These are phyloP conservation scores for Diddensiella santjacobensis DNA, from an alignment of 805 yeast genomes.

Conservation along the genomic window DNA sequence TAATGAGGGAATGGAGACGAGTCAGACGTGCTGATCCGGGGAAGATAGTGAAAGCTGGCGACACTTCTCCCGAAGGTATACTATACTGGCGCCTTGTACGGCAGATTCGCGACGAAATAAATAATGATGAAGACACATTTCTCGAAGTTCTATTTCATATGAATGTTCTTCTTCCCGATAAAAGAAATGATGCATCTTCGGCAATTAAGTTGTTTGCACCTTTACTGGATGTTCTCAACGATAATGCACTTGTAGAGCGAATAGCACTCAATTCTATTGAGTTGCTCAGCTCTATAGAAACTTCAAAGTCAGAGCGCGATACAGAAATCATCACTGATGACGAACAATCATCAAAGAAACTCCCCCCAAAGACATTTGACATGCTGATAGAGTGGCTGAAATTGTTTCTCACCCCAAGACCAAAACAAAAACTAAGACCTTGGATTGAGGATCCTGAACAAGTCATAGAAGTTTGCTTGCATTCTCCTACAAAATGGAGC, in stretches of 20 bases:
- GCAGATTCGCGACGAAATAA: constrained; percentile 20
- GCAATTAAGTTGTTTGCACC: constrained; percentile 20
- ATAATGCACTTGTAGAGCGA: constrained; percentile 11
- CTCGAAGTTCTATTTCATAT: constrained; percentile 30
- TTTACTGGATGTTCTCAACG: constrained; percentile 16
- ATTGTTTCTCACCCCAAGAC: constrained; percentile 2
- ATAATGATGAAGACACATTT: constrained; percentile 22
- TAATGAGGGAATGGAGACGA: constrained; percentile 47
- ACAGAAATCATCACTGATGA: not conserved
- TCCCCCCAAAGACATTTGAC: not conserved
- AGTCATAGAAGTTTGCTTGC: constrained; percentile 7
- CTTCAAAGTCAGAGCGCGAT: not conserved
- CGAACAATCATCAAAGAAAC: not conserved
- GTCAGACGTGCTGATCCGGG: constrained; percentile 45
- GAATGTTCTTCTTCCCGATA: constrained; percentile 35
- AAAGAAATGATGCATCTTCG: constrained; percentile 2
- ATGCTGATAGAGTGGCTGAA: constrained; percentile 12
- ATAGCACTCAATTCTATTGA: constrained; percentile 9
- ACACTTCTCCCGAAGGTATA: constrained; percentile 40
- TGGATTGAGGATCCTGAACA: constrained; percentile 5
- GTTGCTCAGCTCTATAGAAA: constrained; percentile 4
- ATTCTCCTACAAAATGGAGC: constrained; percentile 4
- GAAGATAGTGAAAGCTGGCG: constrained; percentile 41
- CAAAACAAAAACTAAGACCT: constrained; percentile 1
- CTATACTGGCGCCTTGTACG: constrained; percentile 42